Evolutionary conservation across 306 rosid species (phyloP).

Genomic region (Rosa multiflora): DNA sequence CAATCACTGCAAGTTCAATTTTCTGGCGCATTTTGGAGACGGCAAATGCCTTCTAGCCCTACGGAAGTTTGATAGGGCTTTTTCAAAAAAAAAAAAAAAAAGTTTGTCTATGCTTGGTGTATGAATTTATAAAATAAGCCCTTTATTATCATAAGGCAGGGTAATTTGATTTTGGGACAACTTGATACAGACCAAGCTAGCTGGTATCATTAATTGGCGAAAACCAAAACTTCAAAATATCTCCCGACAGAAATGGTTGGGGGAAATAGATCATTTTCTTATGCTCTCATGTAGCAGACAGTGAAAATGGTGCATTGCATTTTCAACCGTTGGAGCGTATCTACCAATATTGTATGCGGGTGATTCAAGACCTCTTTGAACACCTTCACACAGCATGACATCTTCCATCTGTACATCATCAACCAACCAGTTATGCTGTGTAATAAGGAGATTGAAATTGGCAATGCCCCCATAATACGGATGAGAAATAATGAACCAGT

Average conservation of each 20-base stretch:
- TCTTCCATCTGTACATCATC: constrained; percentile 64
- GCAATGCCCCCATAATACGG: neutral
- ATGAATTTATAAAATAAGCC: no score
- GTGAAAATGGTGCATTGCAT: constrained; percentile 93
- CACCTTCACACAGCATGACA: constrained; percentile 70
- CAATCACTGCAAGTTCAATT: neutral
- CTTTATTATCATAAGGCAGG: no score
- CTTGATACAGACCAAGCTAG: no score
- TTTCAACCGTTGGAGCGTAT: constrained; percentile 80
- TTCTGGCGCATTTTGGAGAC: neutral
- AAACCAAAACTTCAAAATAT: no score
- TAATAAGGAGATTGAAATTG: neutral
- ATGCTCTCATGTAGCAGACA: constrained; percentile 55
- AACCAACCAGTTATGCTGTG: neutral
- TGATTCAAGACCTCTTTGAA: constrained; percentile 82
- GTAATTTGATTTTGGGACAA: no score
- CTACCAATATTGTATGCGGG: constrained; percentile 72
- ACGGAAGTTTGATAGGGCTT: no score
- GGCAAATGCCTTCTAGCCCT: no score
- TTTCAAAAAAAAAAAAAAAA: no score
- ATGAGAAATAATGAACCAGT: neutral
- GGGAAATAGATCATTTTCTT: constrained; percentile 15
- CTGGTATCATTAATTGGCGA: no score
- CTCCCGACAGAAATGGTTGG: no score
- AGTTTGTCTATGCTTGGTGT: no score